Evolutionary conservation across 2,329 filamentous ascomycete genomes (phyloP), one percentile per base, ranked within the genome.

Genomic region (Colletotrichum sp.): DNA sequence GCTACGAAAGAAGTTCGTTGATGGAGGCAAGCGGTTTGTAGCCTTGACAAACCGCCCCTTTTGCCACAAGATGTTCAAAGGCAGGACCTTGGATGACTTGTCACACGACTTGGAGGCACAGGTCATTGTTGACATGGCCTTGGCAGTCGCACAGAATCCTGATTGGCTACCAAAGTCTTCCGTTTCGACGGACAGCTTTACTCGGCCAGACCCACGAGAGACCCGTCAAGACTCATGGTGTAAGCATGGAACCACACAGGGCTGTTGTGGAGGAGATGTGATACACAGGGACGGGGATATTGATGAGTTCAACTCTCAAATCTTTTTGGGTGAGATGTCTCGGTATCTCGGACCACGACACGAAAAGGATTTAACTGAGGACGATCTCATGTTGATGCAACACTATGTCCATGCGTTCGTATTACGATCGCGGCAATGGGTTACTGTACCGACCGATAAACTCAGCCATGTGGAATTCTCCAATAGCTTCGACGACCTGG

Each of bases 401-500:
- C 69, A 66, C 4, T 58, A 47, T 24, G 64, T 76, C 13, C 59
- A 76, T 38, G 74, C 61, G 2, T 75, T 76, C 31, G 76, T 75
- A 5, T 62, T 77, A 15, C 43, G 76, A 7, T 57, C 58, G 1
- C 29, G 76, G 2, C 62, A 74, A 27, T 77, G 76, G 76, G 69
- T 75, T 3, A 76, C 72, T 7, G n/a, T 77, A 1, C 24, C 38
- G 57, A 55, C 43, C 5, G 43, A 38, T 12, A 74, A 75, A 33
- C 31, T 76, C 1, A 21, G 27, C 3, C 54, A 64, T 0, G 74
- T 77, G 6, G 24, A 16, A 2, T 77, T 77, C 21, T 66, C 68
- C 5, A 77, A 75, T 36, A 63, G 66, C 59, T 77, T 77, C 70
- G 62, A 68, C 11, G 55, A 75, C 6, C 70, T 77, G 15, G 62